Conservation (phyloP, 768 basidiomycete genomes). For the Tricholoma sp. region DNA sequence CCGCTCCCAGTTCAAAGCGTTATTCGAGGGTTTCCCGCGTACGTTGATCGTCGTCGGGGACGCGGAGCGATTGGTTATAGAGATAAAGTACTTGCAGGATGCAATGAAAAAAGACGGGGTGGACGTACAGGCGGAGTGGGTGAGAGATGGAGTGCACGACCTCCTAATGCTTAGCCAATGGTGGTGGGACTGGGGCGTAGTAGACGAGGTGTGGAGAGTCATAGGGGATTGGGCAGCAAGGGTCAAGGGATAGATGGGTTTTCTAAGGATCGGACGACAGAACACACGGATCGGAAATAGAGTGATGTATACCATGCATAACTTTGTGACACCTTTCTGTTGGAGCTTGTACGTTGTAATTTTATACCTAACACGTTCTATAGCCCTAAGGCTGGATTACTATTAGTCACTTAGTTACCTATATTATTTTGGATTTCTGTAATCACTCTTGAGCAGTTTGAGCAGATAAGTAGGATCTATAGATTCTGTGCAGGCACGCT, state of each 20-base stretch:
- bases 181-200: slow-evolving; percentile 40
- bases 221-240: slow-evolving; percentile 28
- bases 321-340: neutral
- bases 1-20: slow-evolving; percentile 25
- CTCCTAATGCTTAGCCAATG: slow-evolving; percentile 35
- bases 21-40: slow-evolving; percentile 43
- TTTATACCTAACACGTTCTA: neutral
- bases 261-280: neutral
- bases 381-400: neutral
- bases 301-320: neutral
- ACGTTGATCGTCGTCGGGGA: slow-evolving; percentile 44
- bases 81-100: slow-evolving; percentile 36
- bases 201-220: slow-evolving; percentile 32
- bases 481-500: no score
- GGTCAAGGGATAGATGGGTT: neutral
- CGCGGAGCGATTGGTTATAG: slow-evolving; percentile 45
- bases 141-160: slow-evolving; percentile 40
- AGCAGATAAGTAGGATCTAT: no score
- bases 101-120: slow-evolving; percentile 37
- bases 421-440: no score
- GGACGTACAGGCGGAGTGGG: slow-evolving; percentile 28
- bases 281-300: neutral
- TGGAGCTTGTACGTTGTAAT: neutral
- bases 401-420: no score
- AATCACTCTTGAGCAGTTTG: no score